Conservation (phyloP, 106 monocot genomes). For the Narthecium ossifragum region DNA sequence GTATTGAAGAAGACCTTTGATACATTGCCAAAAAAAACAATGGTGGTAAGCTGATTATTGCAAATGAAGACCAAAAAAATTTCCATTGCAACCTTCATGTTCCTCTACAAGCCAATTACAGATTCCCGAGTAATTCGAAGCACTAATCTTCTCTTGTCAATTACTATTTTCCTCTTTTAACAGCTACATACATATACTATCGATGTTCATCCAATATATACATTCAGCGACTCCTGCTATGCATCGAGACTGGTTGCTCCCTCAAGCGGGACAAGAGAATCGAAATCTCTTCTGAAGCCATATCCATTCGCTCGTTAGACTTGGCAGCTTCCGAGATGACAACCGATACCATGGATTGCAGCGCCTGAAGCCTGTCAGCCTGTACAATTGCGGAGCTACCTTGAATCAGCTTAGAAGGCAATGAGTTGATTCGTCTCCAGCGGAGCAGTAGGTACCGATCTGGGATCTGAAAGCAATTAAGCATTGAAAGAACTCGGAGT, state of each 20-base stretch:
- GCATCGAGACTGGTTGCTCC: conserved; percentile 31
- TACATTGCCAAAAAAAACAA: too few relatives aligned
- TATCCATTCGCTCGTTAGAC: conserved; percentile 63
- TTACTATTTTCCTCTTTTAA: background rate
- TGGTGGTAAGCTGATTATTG: too few relatives aligned
- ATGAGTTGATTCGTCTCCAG: conserved; percentile 48
- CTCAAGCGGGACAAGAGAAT: conserved; percentile 40
- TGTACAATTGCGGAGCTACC: conserved; percentile 18
- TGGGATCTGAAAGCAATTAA: conserved; percentile 78
- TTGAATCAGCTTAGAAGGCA: conserved; percentile 14
- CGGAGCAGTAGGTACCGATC: conserved; percentile 49
- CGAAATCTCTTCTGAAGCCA: conserved; percentile 44
- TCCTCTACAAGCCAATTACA: too few relatives aligned
- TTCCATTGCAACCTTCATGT: too few relatives aligned
- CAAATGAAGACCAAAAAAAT: too few relatives aligned
- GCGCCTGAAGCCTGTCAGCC: conserved; percentile 35
- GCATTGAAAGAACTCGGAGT: conserved; percentile 62
- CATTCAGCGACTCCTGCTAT: background rate
- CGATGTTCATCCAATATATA: background rate
- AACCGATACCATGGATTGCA: conserved; percentile 57
- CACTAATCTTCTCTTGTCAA: background rate
- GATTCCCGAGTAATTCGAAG: background rate
- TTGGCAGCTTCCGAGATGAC: conserved; percentile 56
- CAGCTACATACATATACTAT: background rate
- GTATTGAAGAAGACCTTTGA: too few relatives aligned